Base-by-base conservation (phyloP, 805 yeast species). In the Teunomyces aglyptinius region DNA sequence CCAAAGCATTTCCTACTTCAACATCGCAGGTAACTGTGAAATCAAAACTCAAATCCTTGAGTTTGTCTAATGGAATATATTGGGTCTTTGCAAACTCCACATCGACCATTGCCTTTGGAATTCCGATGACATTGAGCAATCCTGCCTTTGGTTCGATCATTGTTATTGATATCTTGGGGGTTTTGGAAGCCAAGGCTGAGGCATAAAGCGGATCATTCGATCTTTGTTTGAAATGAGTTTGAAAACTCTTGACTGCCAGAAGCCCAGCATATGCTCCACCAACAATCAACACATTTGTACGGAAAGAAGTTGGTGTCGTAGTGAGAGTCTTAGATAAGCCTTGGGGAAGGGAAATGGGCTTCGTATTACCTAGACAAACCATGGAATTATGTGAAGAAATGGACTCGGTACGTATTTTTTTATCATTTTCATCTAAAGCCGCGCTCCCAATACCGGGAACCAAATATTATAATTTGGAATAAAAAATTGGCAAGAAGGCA, bases 261-360 rank as follows among this genome's bases (percentile, higher is more conserved):
- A 71, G 55, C 2, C 76, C 76, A n/a, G 70, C 63, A 49, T 66
- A 71, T 0, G 75, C 64, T 1, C 76, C 76, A 1, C 76, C 76
- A n/a, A 70, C 64, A 5, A 71, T 59, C 32, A 71, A 58, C 5
- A 71, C 59, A 47, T 70, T 67, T 19, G 74, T 64, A 31, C 61
- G 56, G 44, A 68, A 58, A 11, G 52, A 31, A 3, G 38, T 15
- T 3, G 45, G 45, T 6, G 26, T 12, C 28, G 12, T 36, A 15
- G 39, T 36, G 39, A 36, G 27, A 15, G 22, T 18, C 5, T 36
- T 5, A 6, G 16, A 4, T 16, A 36, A 36, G 10, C 39, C 39
- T 18, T n/a, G 15, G 10, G 39, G 39, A 11, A 15, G 24, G 18
- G 39, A 36, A n/a, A 36, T 36, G 3, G 39, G 39, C 28, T 36